A percentile compares a stretch with the other conserved stretches of the same genome.
phyloP scores from a whole-genome alignment of 192 early-diverging fungal species.

The Haplosporangium gracile region DNA sequence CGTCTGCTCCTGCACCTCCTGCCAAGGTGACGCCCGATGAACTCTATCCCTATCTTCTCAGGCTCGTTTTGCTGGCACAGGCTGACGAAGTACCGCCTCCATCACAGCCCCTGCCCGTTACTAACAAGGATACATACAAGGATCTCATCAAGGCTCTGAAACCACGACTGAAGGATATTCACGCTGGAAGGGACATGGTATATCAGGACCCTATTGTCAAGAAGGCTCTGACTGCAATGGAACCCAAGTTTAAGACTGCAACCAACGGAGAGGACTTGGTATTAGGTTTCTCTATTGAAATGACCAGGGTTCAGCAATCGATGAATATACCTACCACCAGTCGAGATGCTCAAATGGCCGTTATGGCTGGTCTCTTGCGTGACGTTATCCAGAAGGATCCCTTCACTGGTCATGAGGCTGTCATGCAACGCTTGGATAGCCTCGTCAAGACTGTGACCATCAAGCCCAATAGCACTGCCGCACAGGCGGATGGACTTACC shows the following conservation, averaged over 20 bases:
- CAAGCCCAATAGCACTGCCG: conserved; percentile 34
- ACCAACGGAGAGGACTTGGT: conserved; percentile 63
- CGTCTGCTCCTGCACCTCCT: conserved; percentile 1
- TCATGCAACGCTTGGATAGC: conserved; percentile 35
- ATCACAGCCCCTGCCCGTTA: conserved; percentile 14
- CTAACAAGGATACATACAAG: conserved; percentile 59
- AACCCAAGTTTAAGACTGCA: conserved; percentile 58
- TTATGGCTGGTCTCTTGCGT: conserved; percentile 62
- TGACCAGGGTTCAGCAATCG: conserved; percentile 51
- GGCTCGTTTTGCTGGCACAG: conserved; percentile 42
- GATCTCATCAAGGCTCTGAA: conserved; percentile 60
- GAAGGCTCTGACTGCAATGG: conserved; percentile 44
- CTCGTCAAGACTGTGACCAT: conserved; percentile 20
- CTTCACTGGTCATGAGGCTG: conserved; percentile 28
- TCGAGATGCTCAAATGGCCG: conserved; percentile 58
- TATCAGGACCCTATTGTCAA: conserved; percentile 64
- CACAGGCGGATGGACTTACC: conserved; percentile 53
- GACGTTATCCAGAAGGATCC: conserved; percentile 59
- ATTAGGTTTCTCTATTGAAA: conserved; percentile 58
- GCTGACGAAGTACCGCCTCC: conserved; percentile 26
- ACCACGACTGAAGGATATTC: conserved; percentile 60
- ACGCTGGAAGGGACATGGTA: conserved; percentile 56
- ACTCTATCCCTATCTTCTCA: conserved; percentile 44
- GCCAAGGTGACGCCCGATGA: conserved; percentile 33
- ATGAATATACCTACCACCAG: conserved; percentile 57